These are phyloP conservation scores for Kokia cookei DNA, from an alignment of 441 rosid species.

Conservation along the genomic window DNA sequence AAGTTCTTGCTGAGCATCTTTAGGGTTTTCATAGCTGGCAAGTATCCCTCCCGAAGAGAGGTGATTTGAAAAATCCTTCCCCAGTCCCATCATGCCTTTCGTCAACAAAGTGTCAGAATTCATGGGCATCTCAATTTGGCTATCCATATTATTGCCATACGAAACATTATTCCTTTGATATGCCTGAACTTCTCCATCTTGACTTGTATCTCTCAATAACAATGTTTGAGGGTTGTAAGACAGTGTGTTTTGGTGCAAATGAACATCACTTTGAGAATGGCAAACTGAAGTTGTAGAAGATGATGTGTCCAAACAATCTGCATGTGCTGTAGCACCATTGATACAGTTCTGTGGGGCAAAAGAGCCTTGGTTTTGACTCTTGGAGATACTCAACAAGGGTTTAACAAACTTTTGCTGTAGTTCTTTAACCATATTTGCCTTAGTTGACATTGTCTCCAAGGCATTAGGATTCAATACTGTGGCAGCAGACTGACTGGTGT, in stretches of 20 bases:
- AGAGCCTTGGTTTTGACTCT: constrained; percentile 43
- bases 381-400: constrained; percentile 47
- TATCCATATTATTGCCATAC: constrained; percentile 28
- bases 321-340: constrained; percentile 36
- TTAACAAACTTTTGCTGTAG: constrained; percentile 45
- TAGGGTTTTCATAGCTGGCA: constrained; percentile 36
- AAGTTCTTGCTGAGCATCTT: constrained; percentile 51
- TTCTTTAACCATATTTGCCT: constrained; percentile 28
- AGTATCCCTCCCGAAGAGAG: constrained; percentile 40
- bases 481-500: constrained; percentile 43
- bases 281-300: constrained; percentile 71
- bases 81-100: constrained; percentile 35
- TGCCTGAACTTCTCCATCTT: constrained; percentile 46
- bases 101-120: constrained; percentile 33
- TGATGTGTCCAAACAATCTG: constrained; percentile 62
- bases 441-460: constrained; percentile 33
- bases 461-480: constrained; percentile 31
- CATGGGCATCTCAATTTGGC: constrained; percentile 30
- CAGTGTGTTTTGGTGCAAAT: constrained; percentile 38
- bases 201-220: constrained; percentile 40
- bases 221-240: constrained; percentile 38
- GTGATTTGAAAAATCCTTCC: constrained; percentile 47
- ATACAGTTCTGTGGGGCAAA: constrained; percentile 35
- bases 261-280: constrained; percentile 50
- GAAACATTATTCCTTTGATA: constrained; percentile 39